Evolutionary conservation across 495 filamentous ascomycete species (phyloP).

Genomic region (Neurospora africana): DNA sequence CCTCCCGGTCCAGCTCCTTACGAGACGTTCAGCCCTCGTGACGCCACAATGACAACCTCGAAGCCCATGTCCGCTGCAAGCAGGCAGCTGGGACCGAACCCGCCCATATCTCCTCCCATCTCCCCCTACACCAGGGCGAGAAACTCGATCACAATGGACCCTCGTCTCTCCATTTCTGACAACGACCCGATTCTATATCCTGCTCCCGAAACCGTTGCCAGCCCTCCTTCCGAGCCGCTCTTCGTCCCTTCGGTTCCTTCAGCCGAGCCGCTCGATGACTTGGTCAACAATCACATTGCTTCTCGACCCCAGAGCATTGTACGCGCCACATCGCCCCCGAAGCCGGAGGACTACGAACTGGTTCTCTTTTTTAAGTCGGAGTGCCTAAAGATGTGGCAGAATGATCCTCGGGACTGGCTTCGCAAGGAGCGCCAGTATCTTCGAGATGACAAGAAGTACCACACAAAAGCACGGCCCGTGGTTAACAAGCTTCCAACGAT

Average conservation of each 20-base stretch:
- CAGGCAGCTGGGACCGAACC: slow-evolving; percentile 33
- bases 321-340: slow-evolving; percentile 50
- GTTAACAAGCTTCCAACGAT: slow-evolving; percentile 23
- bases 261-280: slow-evolving; percentile 22
- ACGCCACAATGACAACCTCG: slow-evolving; percentile 20
- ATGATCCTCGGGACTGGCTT: slow-evolving; percentile 50
- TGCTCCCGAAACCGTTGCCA: slow-evolving; percentile 29
- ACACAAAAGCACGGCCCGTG: slow-evolving; percentile 17
- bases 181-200: slow-evolving; percentile 56
- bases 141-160: slow-evolving; percentile 32
- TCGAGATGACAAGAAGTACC: slow-evolving; percentile 35
- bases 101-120: slow-evolving; percentile 60
- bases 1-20: slow-evolving; percentile 56
- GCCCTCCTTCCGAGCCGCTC: slow-evolving; percentile 43
- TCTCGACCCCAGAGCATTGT: slow-evolving; percentile 48
- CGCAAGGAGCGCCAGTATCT: slow-evolving; percentile 52
- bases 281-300: slow-evolving; percentile 58
- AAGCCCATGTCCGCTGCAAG: slow-evolving; percentile 21
- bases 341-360: slow-evolving; percentile 57
- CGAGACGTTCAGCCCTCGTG: slow-evolving; percentile 43
- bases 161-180: slow-evolving; percentile 23
- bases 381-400: slow-evolving; percentile 46
- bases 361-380: slow-evolving; percentile 57
- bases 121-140: slow-evolving; percentile 48
- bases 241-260: slow-evolving; percentile 39